Evolutionary conservation across 2,329 filamentous ascomycete genomes (phyloP).

Genomic region (Penicillium sclerotiorum): DNA sequence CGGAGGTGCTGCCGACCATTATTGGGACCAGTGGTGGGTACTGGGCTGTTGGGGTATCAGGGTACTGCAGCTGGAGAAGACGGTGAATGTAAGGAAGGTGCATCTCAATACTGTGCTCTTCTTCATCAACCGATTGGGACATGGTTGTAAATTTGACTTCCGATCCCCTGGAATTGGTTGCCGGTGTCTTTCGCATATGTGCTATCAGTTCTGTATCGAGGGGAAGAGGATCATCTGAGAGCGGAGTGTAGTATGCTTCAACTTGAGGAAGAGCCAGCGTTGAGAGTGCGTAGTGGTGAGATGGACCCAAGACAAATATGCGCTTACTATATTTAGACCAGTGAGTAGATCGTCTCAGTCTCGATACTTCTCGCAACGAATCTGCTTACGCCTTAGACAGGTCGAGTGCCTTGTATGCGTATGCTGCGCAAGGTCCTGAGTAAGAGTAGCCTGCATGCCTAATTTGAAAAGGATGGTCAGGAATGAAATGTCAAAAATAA

Average conservation of each 20-base stretch:
- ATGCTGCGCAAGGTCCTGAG: slow-evolving; percentile 89
- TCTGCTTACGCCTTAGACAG: slow-evolving; percentile 67
- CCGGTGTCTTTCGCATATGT: slow-evolving; percentile 35
- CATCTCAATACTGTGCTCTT: slow-evolving; percentile 95
- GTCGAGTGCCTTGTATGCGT: slow-evolving; percentile 89
- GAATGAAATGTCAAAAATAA: neutral
- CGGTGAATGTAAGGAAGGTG: slow-evolving; percentile 93
- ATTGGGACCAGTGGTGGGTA: slow-evolving; percentile 82
- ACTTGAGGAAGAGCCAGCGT: slow-evolving; percentile 77
- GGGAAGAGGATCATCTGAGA: slow-evolving; percentile 46
- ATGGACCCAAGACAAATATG: slow-evolving; percentile 89
- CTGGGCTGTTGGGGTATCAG: slow-evolving; percentile 52
- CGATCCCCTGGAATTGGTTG: slow-evolving; percentile 33
- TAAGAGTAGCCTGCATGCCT: slow-evolving; percentile 94
- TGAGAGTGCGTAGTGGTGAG: slow-evolving; percentile 80
- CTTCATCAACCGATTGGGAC: slow-evolving; percentile 67
- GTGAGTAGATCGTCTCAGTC: slow-evolving; percentile 1
- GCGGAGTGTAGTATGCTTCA: slow-evolving; percentile 51
- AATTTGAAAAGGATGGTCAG: slow-evolving; percentile 20
- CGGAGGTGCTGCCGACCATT: slow-evolving; percentile 75
- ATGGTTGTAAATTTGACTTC: slow-evolving; percentile 56
- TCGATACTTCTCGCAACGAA: neutral
- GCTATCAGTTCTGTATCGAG: slow-evolving; percentile 48
- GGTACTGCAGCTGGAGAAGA: slow-evolving; percentile 60
- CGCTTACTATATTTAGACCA: slow-evolving; percentile 63